Conservation (phyloP, 352 stramenopile genomes). For the Phytophthora colocasiae region DNA sequence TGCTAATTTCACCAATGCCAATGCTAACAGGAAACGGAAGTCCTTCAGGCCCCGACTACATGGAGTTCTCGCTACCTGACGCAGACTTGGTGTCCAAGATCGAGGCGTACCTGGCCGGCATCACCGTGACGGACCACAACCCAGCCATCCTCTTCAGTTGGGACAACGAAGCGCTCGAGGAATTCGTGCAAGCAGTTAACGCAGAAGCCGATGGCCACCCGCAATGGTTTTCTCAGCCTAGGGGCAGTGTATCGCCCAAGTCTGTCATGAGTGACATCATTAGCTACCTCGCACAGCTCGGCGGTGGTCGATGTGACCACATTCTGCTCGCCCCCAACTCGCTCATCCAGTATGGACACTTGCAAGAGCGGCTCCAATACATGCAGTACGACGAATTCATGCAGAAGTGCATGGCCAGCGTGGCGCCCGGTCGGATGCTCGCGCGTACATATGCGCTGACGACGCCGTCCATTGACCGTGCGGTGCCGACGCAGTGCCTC, state of each 20-base stretch:
- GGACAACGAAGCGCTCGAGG: constrained; percentile 40
- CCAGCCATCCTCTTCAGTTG: constrained; percentile 50
- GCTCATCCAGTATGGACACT: constrained; percentile 54
- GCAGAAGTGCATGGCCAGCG: constrained; percentile 47
- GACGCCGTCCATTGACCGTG: constrained; percentile 29
- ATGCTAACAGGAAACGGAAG: constrained; percentile 31
- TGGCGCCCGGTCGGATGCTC: constrained; percentile 41
- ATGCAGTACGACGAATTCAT: constrained; percentile 59
- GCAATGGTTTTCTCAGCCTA: constrained; percentile 44
- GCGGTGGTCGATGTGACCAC: constrained; percentile 43
- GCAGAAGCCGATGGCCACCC: constrained; percentile 32
- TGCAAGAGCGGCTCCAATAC: constrained; percentile 53
- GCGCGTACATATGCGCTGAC: constrained; percentile 49
- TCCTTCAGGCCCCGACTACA: constrained; percentile 31
- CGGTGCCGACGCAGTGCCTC: constrained; percentile 46
- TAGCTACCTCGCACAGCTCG: constrained; percentile 46
- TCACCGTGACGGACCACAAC: constrained; percentile 49
- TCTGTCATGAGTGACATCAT: constrained; percentile 48
- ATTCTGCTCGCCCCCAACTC: constrained; percentile 51
- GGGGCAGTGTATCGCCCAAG: constrained; percentile 44
- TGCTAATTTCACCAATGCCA: constrained; percentile 12
- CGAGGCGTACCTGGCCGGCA: constrained; percentile 38
- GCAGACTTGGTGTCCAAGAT: constrained; percentile 41
- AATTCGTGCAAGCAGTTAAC: constrained; percentile 50
- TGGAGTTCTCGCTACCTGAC: constrained; percentile 34